Base-by-base conservation (phyloP, 208 protist species). In the Wallacemonas sp. region DNA sequence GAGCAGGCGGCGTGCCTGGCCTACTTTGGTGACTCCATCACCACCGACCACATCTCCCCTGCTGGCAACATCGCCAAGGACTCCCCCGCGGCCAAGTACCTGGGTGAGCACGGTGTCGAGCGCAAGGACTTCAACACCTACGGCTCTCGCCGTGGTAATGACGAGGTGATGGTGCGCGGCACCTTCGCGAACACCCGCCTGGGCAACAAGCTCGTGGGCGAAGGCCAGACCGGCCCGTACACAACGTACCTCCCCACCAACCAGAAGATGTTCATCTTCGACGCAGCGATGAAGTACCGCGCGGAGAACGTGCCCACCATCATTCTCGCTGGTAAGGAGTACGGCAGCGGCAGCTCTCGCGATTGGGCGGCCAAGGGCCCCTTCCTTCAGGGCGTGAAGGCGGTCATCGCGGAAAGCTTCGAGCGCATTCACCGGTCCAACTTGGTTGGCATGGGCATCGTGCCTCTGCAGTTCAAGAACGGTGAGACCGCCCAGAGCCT, bases 361-460 rank as follows among this genome's bases (percentile, higher is more conserved):
- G 97, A 99, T 72, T 99, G 97, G 97, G 97, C 97, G 1, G 97
- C 96, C 21, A 98, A 98, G 84, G 94, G 95, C 2, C 95, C 95
- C 17, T 98, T 95, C 60, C 66, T 98, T 75, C 93, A 98, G 77
- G 96, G 96, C 41, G 83, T 98, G 44, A 96, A 97, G 68, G 86
- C 82, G 21, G 91, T 98, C 34, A 86, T 98, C 51, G 93, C 95
- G n/a, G 91, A 95, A 73, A 90, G 84, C 68, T 98, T 96, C 70
- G 96, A 97, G 75, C 82, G 95, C 53, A 98, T 98, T 82, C 97
- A 98, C 86, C 91, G 97, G 56, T 91, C 86, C 26, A 98, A 98
- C 76, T 77, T 99, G 26, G 95, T 98, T 53, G 89, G 93, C 66
- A 98, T 98, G 91, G 96, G 96, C 72, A 95, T 99, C 68, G 74